Base-by-base conservation (phyloP, 805 yeast species). In the Metschnikowia kunwiensis region DNA sequence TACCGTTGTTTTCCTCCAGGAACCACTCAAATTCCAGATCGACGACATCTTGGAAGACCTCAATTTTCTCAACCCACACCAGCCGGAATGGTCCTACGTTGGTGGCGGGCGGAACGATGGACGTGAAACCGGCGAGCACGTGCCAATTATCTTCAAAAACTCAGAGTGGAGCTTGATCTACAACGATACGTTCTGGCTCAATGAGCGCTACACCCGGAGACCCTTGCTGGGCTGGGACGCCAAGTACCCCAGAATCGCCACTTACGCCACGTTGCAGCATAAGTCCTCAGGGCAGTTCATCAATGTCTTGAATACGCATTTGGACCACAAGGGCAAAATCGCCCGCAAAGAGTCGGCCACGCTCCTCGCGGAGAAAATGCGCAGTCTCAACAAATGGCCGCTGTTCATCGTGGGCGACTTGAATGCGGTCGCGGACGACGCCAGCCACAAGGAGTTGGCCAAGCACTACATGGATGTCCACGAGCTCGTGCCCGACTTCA, bases 371-470 rank as follows among this genome's bases (percentile, higher is more conserved):
- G 20, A 14, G 7, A 32, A 32, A 18, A 42, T 48, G 46, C 20
- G 24, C 12, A 11, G 18, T 9, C 22, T 44, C 27, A 53, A 53
- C 40, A 25, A 34, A 15, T 61, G 67, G 65, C 65, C 65, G 16
- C 54, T 62, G 34, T 53, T 61, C 28, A 34, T 61, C 24, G 27
- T 49, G 30, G 65, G 65, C 16, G 67, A 60, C 43, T 47, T 61
- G 36, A 60, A 61, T 40, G 30, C 50, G 5, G 55, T 47, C 27
- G 55, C 55, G 2, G 42, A 40, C 14, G 60, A 55, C n/a, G 43
- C 43, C 13, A 34, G 58, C 12, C 50, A 51, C 36, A 25, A 41
- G 14, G 17, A 34, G 5, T 34, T 61, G 15, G 28, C 37, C 4
- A 32, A 33, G 18, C 10, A 15, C 9, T 46, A 48, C 33, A 27